Evolutionary conservation across 768 basidiomycete species (phyloP).

Genomic region (Pleurotus citrinopileatus): DNA sequence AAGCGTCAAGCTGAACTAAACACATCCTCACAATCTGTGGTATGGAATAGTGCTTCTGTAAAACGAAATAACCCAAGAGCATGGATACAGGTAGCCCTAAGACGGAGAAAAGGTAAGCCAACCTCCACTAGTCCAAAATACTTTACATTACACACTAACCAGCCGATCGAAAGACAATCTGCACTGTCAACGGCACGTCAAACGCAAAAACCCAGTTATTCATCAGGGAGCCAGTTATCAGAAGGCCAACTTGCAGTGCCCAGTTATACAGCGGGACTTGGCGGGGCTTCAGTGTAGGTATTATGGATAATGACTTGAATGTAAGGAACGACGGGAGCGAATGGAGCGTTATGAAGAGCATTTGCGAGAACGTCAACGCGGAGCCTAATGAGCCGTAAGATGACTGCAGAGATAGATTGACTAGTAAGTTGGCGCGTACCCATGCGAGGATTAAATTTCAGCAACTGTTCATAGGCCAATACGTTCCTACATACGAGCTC

Average conservation of each 20-base stretch:
- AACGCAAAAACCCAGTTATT: slow-evolving; percentile 84
- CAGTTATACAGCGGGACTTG: slow-evolving; percentile 68
- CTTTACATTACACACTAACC: slow-evolving; percentile 37
- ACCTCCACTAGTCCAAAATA: background rate
- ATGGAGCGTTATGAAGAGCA: slow-evolving; percentile 71
- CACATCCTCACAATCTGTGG: slow-evolving; percentile 55
- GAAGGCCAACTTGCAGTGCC: slow-evolving; percentile 67
- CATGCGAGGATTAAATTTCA: slow-evolving; percentile 64
- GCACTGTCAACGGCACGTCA: slow-evolving; percentile 71
- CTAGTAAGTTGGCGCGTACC: slow-evolving; percentile 39
- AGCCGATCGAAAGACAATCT: slow-evolving; percentile 85
- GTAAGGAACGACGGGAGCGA: slow-evolving; percentile 62
- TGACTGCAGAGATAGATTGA: slow-evolving; percentile 9
- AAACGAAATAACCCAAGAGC: slow-evolving; percentile 61
- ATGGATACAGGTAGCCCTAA: slow-evolving; percentile 76
- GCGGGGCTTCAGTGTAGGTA: slow-evolving; percentile 60
- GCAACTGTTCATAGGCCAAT: slow-evolving; percentile 71
- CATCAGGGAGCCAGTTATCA: slow-evolving; percentile 64
- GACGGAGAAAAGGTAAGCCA: slow-evolving; percentile 9
- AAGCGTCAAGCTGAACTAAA: background rate
- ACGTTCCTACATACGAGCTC: slow-evolving; percentile 53
- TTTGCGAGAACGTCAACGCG: slow-evolving; percentile 82
- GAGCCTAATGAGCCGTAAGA: slow-evolving; percentile 45
- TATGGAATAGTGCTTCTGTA: slow-evolving; percentile 55
- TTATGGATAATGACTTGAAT: slow-evolving; percentile 26